Evolutionary conservation across 805 yeast species (phyloP).

Genomic region (Torulaspora delbrueckii): DNA sequence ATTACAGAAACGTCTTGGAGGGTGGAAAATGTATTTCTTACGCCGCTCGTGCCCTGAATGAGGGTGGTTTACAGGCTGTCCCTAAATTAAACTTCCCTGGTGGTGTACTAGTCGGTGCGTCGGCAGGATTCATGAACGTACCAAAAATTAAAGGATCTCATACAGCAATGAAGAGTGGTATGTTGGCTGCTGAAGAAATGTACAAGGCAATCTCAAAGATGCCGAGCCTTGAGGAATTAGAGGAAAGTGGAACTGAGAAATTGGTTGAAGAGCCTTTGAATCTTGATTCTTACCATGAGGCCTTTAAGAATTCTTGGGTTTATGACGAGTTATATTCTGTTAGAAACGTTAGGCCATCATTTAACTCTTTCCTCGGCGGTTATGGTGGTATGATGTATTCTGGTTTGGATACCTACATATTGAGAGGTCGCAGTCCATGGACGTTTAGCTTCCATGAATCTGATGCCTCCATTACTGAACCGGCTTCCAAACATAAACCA

Average conservation of each 20-base stretch:
- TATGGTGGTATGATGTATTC: slow-evolving; percentile 80
- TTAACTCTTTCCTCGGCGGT: slow-evolving; percentile 67
- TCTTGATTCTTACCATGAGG: slow-evolving; percentile 55
- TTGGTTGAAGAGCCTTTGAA: slow-evolving; percentile 42
- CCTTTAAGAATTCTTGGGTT: slow-evolving; percentile 77
- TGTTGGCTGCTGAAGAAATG: slow-evolving; percentile 87
- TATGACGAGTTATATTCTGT: slow-evolving; percentile 76
- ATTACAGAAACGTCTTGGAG: slow-evolving; percentile 62
- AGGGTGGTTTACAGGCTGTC: slow-evolving; percentile 92
- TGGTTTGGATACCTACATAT: slow-evolving; percentile 73
- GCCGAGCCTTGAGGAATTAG: slow-evolving; percentile 39
- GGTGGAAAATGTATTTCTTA: slow-evolving; percentile 93
- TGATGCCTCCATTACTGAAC: slow-evolving; percentile 67
- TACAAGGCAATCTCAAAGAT: slow-evolving; percentile 49
- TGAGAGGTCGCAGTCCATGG: slow-evolving; percentile 83
- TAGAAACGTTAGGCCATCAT: slow-evolving; percentile 90
- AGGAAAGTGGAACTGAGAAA: slow-evolving; percentile 39
- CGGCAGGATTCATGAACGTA: slow-evolving; percentile 96
- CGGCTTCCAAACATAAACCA: slow-evolving; percentile 60
- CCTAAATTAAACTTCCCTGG: slow-evolving; percentile 94
- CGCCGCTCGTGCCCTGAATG: slow-evolving; percentile 94
- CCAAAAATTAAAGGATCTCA: slow-evolving; percentile 98
- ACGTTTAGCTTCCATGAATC: slow-evolving; percentile 66
- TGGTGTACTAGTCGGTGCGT: slow-evolving; percentile 89
- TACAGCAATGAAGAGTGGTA: slow-evolving; percentile 94